Conservation (phyloP, 495 filamentous ascomycete species). For the Xanthoparmelia taractica region DNA sequence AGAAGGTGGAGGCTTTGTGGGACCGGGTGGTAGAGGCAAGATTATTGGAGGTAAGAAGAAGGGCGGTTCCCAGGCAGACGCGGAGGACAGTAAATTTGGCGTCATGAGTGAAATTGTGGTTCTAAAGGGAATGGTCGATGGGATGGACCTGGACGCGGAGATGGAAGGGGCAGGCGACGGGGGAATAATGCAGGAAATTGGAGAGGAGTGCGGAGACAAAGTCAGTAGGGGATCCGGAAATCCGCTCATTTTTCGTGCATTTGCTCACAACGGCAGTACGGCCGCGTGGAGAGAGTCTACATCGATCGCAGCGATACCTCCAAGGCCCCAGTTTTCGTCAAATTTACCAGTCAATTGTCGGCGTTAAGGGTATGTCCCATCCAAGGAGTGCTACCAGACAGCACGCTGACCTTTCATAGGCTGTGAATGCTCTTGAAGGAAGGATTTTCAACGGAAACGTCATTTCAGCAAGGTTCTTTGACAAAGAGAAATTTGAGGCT, state of each 20-base stretch:
- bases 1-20: constrained; percentile 70
- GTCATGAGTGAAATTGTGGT: constrained; percentile 72
- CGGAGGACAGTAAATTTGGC: constrained; percentile 58
- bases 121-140: constrained; percentile 71
- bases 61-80: constrained; percentile 36
- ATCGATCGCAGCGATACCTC: constrained; percentile 50
- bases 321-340: constrained; percentile 71
- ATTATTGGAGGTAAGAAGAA: constrained; percentile 65
- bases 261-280: constrained; percentile 50
- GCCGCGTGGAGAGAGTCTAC: constrained; percentile 73
- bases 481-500: constrained; percentile 69
- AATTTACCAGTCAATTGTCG: constrained; percentile 73
- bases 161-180: constrained; percentile 48
- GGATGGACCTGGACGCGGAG: constrained; percentile 66
- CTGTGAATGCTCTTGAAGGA: constrained; percentile 79
- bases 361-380: constrained; percentile 62
- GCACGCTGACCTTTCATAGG: constrained; percentile 39
- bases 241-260: not conserved
- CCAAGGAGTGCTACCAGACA: constrained; percentile 6
- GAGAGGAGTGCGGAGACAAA: constrained; percentile 80
- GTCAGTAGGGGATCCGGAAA: constrained; percentile 32
- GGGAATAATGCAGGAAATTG: constrained; percentile 84
- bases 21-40: constrained; percentile 60
- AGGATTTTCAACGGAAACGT: constrained; percentile 79
- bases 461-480: constrained; percentile 71